phyloP scores from a whole-genome alignment of 768 basidiomycete genomes.

The Botryobasidium botryosum region DNA sequence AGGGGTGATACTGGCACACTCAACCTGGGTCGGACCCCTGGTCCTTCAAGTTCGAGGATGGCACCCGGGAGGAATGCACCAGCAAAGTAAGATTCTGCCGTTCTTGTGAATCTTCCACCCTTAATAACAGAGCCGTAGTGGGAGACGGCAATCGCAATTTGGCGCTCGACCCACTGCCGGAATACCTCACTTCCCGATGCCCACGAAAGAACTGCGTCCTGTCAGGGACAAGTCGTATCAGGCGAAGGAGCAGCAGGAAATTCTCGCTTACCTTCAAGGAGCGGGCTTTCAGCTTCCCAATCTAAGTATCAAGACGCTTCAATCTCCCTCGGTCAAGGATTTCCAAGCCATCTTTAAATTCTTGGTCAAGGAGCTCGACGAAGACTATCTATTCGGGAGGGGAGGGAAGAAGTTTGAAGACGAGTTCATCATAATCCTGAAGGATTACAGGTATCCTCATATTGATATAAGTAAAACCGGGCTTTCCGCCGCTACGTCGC shows the following conservation, averaged over 20 bases:
- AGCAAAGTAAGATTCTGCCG: too few relatives aligned
- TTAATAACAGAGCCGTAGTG: too few relatives aligned
- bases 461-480: constrained; percentile 70
- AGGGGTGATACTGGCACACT: too few relatives aligned
- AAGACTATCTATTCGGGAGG: constrained; percentile 37
- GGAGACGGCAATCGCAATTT: too few relatives aligned
- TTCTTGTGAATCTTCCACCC: too few relatives aligned
- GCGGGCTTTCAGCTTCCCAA: constrained; percentile 20
- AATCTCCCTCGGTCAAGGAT: constrained; percentile 71
- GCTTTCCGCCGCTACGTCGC: constrained; percentile 72
- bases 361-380: constrained; percentile 55
- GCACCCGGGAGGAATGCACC: too few relatives aligned
- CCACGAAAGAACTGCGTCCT: too few relatives aligned
- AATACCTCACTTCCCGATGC: too few relatives aligned
- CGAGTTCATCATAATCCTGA: constrained; percentile 60
- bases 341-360: constrained; percentile 74
- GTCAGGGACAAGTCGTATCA: constrained; percentile 64
- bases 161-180: too few relatives aligned
- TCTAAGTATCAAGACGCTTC: constrained; percentile 47
- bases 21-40: too few relatives aligned
- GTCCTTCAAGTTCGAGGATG: too few relatives aligned
- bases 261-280: constrained; percentile 47
- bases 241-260: constrained; percentile 57
- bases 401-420: constrained; percentile 53
- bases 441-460: constrained; percentile 67